Evolutionary conservation across 495 filamentous ascomycete genomes (phyloP).

Genomic region (Penicillium cinerascens): DNA sequence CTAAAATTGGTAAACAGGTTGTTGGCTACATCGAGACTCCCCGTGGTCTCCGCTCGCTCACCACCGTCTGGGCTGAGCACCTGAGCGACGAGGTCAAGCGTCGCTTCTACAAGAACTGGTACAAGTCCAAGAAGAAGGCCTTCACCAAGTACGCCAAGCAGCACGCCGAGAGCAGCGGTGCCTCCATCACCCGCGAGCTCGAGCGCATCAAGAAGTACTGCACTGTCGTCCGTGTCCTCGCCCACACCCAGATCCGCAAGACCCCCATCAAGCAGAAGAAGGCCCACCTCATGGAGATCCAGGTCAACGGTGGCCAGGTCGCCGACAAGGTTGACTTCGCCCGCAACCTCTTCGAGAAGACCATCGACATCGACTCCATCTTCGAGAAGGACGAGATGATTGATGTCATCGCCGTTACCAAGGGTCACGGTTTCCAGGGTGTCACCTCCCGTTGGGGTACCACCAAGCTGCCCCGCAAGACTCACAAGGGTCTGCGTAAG

Average conservation of each 20-base stretch:
- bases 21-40: slow-evolving; percentile 99
- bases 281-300: slow-evolving; percentile 99
- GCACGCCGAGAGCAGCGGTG: slow-evolving; percentile 86
- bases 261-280: slow-evolving; percentile 99
- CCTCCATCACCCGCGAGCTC: slow-evolving; percentile 90
- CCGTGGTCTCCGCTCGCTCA: slow-evolving; percentile 98
- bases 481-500: slow-evolving; percentile 99
- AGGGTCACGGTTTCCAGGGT: slow-evolving; percentile 97
- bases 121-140: slow-evolving; percentile 99
- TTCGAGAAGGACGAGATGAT: slow-evolving; percentile 99
- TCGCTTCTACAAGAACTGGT: slow-evolving; percentile 99
- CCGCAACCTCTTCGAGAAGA: slow-evolving; percentile 96
- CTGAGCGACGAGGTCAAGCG: slow-evolving; percentile 97
- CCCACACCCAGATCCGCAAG: slow-evolving; percentile 99
- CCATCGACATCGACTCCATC: slow-evolving; percentile 84
- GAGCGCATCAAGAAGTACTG: slow-evolving; percentile 99
- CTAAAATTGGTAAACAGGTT: no score
- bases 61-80: slow-evolving; percentile 99
- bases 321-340: slow-evolving; percentile 96
- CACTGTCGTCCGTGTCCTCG: slow-evolving; percentile 98
- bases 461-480: slow-evolving; percentile 99
- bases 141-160: slow-evolving; percentile 99
- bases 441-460: slow-evolving; percentile 98
- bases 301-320: slow-evolving; percentile 95
- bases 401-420: slow-evolving; percentile 99